Evolutionary conservation across 2,329 filamentous ascomycete genomes (phyloP).

Genomic region (Aspergillus fijiensis): DNA sequence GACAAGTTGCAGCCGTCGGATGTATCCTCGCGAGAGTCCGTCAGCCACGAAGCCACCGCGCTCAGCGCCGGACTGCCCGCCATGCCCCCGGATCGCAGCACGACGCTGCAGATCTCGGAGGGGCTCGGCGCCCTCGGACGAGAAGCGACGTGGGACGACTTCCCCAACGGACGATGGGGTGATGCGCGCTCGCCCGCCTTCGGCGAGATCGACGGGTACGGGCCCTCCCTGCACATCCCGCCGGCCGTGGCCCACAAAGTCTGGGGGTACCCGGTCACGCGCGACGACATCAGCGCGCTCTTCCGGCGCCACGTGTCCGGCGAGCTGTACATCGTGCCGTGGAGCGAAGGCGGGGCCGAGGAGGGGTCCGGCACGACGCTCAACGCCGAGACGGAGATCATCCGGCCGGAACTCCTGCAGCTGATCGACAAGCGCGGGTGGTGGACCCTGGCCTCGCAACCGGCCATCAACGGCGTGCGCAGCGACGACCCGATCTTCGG

Average conservation of each 20-base stretch:
- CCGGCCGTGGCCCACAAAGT: slow-evolving; percentile 77
- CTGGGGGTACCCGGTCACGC: slow-evolving; percentile 75
- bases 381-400: slow-evolving; percentile 74
- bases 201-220: slow-evolving; percentile 97
- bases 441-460: slow-evolving; percentile 96
- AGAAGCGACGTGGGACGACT: slow-evolving; percentile 98
- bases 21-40: slow-evolving; percentile 37
- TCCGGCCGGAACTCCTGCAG: slow-evolving; percentile 70
- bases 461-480: slow-evolving; percentile 81
- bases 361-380: slow-evolving; percentile 43
- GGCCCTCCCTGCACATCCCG: slow-evolving; percentile 89
- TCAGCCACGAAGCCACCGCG: slow-evolving; percentile 66
- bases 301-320: slow-evolving; percentile 82
- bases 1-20: slow-evolving; percentile 50
- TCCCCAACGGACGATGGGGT: slow-evolving; percentile 93
- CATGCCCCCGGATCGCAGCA: slow-evolving; percentile 71
- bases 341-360: slow-evolving; percentile 77
- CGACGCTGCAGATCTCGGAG: slow-evolving; percentile 90
- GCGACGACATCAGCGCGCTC: slow-evolving; percentile 71
- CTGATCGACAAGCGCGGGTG: slow-evolving; percentile 78
- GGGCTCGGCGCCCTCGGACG: slow-evolving; percentile 84
- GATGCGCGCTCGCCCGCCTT: slow-evolving; percentile 91
- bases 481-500: slow-evolving; percentile 79
- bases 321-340: slow-evolving; percentile 77
- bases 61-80: slow-evolving; percentile 73